Evolutionary conservation across 106 monocot species (phyloP).

Genomic region (Hemerocallis citrina): DNA sequence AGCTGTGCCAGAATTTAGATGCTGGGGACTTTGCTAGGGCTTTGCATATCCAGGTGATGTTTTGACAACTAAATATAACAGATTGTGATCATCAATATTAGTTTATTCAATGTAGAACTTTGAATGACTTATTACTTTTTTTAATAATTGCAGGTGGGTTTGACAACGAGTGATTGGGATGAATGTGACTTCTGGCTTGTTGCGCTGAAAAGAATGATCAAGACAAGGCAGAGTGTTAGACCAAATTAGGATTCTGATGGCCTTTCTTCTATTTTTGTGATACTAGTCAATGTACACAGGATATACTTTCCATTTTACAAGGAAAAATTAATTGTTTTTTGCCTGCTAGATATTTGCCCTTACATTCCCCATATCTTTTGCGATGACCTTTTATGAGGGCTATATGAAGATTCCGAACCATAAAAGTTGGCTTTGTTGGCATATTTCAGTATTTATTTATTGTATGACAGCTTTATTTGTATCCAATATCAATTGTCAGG

Average conservation of each 20-base stretch:
- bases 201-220: conserved; percentile 94
- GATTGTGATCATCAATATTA: neutral
- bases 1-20: conserved; percentile 80
- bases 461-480: neutral
- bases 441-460: neutral
- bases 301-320: neutral
- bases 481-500: neutral
- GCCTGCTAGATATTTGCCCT: neutral
- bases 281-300: neutral
- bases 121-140: neutral
- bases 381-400: neutral
- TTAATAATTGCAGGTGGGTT: conserved; percentile 40
- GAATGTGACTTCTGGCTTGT: conserved; percentile 99
- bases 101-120: too few relatives aligned
- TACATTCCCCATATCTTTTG: neutral
- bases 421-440: neutral
- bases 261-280: neutral
- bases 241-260: conserved; percentile 12
- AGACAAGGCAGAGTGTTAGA: conserved; percentile 63
- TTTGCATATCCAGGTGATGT: conserved; percentile 83
- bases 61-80: neutral
- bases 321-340: conserved; percentile 2
- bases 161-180: conserved; percentile 97
- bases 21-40: conserved; percentile 58
- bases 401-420: neutral